Conservation (phyloP, 176 grass and related monocot species). For the Canna indica region DNA sequence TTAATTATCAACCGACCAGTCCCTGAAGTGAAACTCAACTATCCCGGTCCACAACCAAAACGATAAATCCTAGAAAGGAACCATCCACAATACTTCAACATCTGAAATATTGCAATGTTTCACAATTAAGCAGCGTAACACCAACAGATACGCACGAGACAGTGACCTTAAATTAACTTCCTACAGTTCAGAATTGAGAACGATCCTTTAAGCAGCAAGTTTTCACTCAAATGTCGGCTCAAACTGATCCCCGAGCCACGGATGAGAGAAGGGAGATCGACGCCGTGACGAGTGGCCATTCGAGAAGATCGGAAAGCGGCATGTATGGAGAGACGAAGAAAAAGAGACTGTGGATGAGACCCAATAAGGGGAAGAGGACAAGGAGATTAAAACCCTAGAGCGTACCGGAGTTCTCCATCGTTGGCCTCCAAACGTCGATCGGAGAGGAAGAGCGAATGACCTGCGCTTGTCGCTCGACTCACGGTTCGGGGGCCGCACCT, state of each 20-base stretch:
- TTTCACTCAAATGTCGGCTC: not conserved
- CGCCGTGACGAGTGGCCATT: not conserved
- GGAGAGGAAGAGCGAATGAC: not conserved
- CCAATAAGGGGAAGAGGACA: not conserved
- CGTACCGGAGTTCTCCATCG: slow-evolving; percentile 4
- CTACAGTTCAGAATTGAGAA: not conserved
- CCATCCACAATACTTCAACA: not conserved
- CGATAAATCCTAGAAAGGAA: not conserved
- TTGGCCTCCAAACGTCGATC: not conserved
- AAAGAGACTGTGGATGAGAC: not conserved
- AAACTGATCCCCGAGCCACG: not conserved
- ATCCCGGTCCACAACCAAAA: not conserved
- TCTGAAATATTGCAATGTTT: not conserved
- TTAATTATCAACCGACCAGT: not conserved
- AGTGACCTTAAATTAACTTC: not conserved
- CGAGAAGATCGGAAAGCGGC: not conserved
- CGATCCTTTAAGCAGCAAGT: not conserved
- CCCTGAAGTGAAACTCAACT: not conserved
- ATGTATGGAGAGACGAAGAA: not conserved
- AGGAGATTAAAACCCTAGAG: not conserved
- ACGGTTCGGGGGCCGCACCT: not conserved
- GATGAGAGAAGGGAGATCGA: not conserved
- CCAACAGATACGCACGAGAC: not conserved
- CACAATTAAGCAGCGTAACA: not conserved
- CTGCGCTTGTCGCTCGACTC: not conserved